Evolutionary conservation across 2,329 filamentous ascomycete genomes (phyloP).

Genomic region (Cytospora chrysosperma): DNA sequence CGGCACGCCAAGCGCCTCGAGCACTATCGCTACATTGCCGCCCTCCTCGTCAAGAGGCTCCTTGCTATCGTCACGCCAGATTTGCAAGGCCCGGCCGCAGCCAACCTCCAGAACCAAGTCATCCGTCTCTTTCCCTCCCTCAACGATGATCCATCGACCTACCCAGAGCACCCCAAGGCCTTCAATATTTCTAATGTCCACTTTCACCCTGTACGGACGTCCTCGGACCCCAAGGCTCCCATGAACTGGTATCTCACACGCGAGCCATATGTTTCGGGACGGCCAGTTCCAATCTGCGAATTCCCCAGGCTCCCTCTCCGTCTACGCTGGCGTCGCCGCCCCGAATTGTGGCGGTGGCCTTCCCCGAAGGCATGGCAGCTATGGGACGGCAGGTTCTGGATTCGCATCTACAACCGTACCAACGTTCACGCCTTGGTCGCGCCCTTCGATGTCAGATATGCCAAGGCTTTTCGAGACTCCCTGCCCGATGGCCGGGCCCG

Average conservation of each 20-base stretch:
- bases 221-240: slow-evolving; percentile 11
- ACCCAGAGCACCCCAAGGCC: slow-evolving; percentile 28
- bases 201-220: slow-evolving; percentile 40
- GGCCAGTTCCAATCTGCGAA: slow-evolving; percentile 33
- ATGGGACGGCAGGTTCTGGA: slow-evolving; percentile 65
- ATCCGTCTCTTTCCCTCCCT: slow-evolving; percentile 50
- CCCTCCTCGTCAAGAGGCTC: slow-evolving; percentile 47
- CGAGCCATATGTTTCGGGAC: slow-evolving; percentile 44
- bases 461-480: slow-evolving; percentile 48
- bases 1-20: slow-evolving; percentile 32
- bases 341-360: slow-evolving; percentile 29
- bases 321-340: slow-evolving; percentile 15
- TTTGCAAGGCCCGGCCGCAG: slow-evolving; percentile 40
- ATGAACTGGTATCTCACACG: slow-evolving; percentile 47
- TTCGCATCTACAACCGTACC: slow-evolving; percentile 46
- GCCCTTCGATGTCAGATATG: slow-evolving; percentile 45
- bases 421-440: slow-evolving; percentile 43
- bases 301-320: slow-evolving; percentile 23
- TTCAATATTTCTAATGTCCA: slow-evolving; percentile 50
- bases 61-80: slow-evolving; percentile 53
- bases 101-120: slow-evolving; percentile 46
- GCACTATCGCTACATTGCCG: slow-evolving; percentile 45
- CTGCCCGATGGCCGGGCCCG: slow-evolving; percentile 34
- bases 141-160: slow-evolving; percentile 19
- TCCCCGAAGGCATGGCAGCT: slow-evolving; percentile 38